Base-by-base conservation (phyloP, 495 filamentous ascomycete genomes). In the Penicillium soppii region DNA sequence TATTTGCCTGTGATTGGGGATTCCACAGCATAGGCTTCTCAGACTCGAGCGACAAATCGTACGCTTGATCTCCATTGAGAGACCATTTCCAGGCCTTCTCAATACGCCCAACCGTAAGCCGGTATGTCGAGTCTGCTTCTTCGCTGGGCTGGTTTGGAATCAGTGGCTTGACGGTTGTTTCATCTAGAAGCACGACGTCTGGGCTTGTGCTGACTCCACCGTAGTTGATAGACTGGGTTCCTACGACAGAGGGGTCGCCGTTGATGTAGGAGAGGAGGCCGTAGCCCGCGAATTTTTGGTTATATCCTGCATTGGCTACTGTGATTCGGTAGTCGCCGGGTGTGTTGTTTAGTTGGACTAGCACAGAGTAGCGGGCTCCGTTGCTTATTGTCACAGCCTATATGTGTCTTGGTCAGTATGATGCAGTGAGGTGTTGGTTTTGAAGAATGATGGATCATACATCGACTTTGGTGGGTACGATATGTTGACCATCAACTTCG, bases 1-100 rank as follows among this genome's bases (percentile, higher is more conserved):
- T 23, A 74, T 64, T 71, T 72, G 74, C 2, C 54, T 69, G 43
- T 57, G 58, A 50, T 74, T 74, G 21, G 47, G 54, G 12, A 15
- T 48, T 35, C 45, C 45, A 48, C 10, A 48, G 17, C 16, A 48
- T 21, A 20, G 45, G 45, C 9, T 17, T 39, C 3, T 48, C 45
- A 0, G 72, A 75, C 20, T 66, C 68, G 15, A 71, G 46, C 29
- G 64, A 57, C 43, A 68, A 55, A 8, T 43, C n/a, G 10, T 47
- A 51, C 25, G 53, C 29, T 7, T 42, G 6, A 1, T 58, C 23
- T n/a, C 63, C 55, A 16, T 70, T 62, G 48, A 63, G 76, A 0
- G 76, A 63, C 17, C 74, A 48, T 39, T 39, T 39, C 45, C 45
- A 48, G 1, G 45, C 45, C 1, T 48, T 29, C 3, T 39, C 33